Percentiles rank a stretch among this genome's conserved stretches.
Conservation (phyloP, 1,284 basidiomycete species). For the Apiotrichum gracile region DNA sequence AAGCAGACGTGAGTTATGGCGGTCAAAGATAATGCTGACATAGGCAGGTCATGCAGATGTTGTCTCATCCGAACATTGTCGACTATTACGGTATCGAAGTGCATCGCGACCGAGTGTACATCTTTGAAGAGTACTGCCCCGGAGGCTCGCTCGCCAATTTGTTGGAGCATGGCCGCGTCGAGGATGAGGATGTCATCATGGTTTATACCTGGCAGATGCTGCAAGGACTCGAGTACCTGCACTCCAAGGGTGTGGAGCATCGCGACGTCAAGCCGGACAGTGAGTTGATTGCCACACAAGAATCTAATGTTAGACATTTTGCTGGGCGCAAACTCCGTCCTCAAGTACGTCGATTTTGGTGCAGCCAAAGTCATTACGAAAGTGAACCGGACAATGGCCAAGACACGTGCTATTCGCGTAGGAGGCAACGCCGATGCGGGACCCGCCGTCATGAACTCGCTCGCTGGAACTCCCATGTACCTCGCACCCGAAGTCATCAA, state of each 20-base stretch:
- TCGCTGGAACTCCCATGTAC: slow-evolving; percentile 99
- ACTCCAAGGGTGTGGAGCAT: slow-evolving; percentile 84
- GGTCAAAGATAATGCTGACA: not conserved
- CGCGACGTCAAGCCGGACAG: slow-evolving; percentile 99
- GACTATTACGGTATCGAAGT: slow-evolving; percentile 98
- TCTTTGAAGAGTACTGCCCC: slow-evolving; percentile 98
- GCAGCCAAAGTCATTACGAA: slow-evolving; percentile 96
- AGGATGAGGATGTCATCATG: slow-evolving; percentile 93
- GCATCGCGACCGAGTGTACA: slow-evolving; percentile 97
- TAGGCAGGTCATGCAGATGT: slow-evolving; percentile 79
- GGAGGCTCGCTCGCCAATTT: slow-evolving; percentile 87
- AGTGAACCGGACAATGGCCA: slow-evolving; percentile 81
- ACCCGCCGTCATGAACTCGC: slow-evolving; percentile 61
- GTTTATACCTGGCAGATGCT: slow-evolving; percentile 97
- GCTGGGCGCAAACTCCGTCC: slow-evolving; percentile 76
- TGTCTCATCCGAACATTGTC: slow-evolving; percentile 96
- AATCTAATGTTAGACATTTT: slow-evolving; percentile 67
- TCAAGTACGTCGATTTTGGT: slow-evolving; percentile 98
- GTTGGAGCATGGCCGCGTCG: slow-evolving; percentile 89
- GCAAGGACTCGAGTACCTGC: slow-evolving; percentile 90
- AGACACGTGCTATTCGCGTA: slow-evolving; percentile 48
- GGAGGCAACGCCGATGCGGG: slow-evolving; percentile 43
- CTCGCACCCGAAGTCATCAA: slow-evolving; percentile 99
- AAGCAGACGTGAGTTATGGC: slow-evolving; percentile 61
- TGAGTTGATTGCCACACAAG: slow-evolving; percentile 50